Evolutionary conservation across 805 yeast species (phyloP).

Genomic region (Spathaspora boniae): DNA sequence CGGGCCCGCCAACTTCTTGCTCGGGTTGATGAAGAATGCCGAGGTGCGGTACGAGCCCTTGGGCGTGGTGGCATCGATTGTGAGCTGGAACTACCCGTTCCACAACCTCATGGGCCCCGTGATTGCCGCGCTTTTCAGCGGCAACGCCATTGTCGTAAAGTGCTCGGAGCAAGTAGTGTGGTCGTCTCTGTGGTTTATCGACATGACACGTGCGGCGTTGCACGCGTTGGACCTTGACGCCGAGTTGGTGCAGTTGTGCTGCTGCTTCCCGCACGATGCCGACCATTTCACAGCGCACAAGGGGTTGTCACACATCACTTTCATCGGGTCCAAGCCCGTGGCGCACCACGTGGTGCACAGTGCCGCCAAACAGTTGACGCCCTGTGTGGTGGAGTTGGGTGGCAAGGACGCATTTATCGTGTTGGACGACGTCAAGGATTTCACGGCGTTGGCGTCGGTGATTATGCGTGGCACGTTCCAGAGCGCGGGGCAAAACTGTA

Average conservation of each 20-base stretch:
- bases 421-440: slow-evolving; percentile 70
- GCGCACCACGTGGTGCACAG: slow-evolving; percentile 83
- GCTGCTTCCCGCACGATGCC: slow-evolving; percentile 87
- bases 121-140: slow-evolving; percentile 83
- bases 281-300: slow-evolving; percentile 83
- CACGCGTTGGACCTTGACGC: slow-evolving; percentile 73
- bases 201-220: slow-evolving; percentile 68
- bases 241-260: slow-evolving; percentile 80
- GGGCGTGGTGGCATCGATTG: slow-evolving; percentile 83
- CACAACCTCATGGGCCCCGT: slow-evolving; percentile 93
- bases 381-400: slow-evolving; percentile 93
- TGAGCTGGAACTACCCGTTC: slow-evolving; percentile 97
- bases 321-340: slow-evolving; percentile 93
- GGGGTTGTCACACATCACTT: slow-evolving; percentile 82
- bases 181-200: slow-evolving; percentile 81
- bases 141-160: slow-evolving; percentile 86
- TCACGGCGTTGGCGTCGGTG: slow-evolving; percentile 58
- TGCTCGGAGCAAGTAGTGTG: slow-evolving; percentile 96
- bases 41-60: slow-evolving; percentile 92
- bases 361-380: slow-evolving; percentile 85
- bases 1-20: slow-evolving; percentile 80
- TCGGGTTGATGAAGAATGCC: slow-evolving; percentile 83
- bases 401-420: slow-evolving; percentile 93
- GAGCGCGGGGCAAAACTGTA: slow-evolving; percentile 96
- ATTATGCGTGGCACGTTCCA: slow-evolving; percentile 95